Evolutionary conservation across 2,329 filamentous ascomycete genomes (phyloP), one percentile per base, ranked within the genome.

Genomic region (Chaetomium globosum): DNA sequence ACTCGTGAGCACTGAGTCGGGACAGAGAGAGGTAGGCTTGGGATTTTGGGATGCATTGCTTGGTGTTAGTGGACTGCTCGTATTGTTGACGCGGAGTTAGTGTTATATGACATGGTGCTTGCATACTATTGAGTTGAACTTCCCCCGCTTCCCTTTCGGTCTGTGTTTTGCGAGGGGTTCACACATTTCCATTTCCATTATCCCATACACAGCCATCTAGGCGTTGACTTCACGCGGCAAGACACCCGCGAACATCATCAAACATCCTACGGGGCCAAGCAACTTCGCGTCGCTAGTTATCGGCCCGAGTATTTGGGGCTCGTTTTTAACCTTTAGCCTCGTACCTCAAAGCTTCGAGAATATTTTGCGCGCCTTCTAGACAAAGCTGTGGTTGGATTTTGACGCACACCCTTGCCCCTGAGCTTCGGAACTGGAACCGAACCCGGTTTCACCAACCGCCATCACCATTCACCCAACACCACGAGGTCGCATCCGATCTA

Each of bases 51-150:
- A n/a, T 65, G 65, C 67, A 69, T 69, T 63, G 63, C 48, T 64
- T 51, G 67, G 67, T 66, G 67, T 69, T 62, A 33, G 31, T 64
- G 55, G 65, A 12, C 57, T 51, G 54, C 36, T 54, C 36, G 31
- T 28, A 58, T 57, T 58, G 21, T 57, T 55, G 52, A 51, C 19
- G 7, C 21, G 48, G 28, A 16, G 30, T 30, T 59, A 48, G 46
- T 59, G 16, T 51, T 51, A 30, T 28, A 33, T 31, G 39, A 43
- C 39, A 43, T 48, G 46, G 43, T 10, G 33, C 33, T n/a, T 33
- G 51, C 7, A 52, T 51, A 4, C 21, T 48, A 19, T 59, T 6
- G 8, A 13, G 53, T 55, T 39, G 53, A 55, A 30, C 16, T 16
- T 43, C 7, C 12, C 19, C 31, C 7, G n/a, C 12, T 30, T 54